phyloP scores from a whole-genome alignment of 257 asterid genomes.

The Plantago ovata region DNA sequence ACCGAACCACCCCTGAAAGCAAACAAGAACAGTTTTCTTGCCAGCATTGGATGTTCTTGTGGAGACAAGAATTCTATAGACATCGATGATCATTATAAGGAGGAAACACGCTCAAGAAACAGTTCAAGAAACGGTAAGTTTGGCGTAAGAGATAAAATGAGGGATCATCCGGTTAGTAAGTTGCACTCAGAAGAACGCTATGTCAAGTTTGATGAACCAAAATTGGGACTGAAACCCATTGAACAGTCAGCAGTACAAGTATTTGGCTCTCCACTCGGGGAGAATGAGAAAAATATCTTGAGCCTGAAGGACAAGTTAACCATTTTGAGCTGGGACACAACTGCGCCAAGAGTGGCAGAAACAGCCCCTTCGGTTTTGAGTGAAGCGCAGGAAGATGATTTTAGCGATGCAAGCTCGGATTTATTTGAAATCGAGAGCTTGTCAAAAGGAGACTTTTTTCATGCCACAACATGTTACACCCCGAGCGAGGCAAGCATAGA shows the following conservation, averaged over 20 bases:
- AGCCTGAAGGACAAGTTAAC: conserved; percentile 32
- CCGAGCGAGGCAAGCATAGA: conserved; percentile 92
- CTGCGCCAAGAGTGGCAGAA: conserved; percentile 29
- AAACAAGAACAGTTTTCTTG: conserved; percentile 46
- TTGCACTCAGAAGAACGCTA: conserved; percentile 9
- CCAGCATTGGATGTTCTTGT: conserved; percentile 47
- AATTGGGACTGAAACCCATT: conserved; percentile 3
- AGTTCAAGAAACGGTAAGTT: conserved; percentile 10
- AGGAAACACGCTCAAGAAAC: conserved; percentile 22
- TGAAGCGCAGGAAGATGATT: conserved; percentile 40
- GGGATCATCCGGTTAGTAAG: conserved; percentile 3
- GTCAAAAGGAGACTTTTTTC: conserved; percentile 38
- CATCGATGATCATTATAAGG: conserved; percentile 18
- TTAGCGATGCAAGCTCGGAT: conserved; percentile 76
- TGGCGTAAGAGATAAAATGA: not conserved
- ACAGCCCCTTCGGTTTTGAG: conserved; percentile 34
- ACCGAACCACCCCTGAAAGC: conserved; percentile 31
- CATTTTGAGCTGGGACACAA: conserved; percentile 53
- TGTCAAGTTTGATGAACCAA: conserved; percentile 19
- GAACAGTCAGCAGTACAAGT: conserved; percentile 34
- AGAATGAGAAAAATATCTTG: conserved; percentile 21
- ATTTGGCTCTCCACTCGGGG: conserved; percentile 35
- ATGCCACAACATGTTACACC: conserved; percentile 43
- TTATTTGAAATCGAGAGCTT: conserved; percentile 82
- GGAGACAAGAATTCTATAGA: conserved; percentile 47